These are phyloP conservation scores for Mimosa pudica DNA, from an alignment of 306 rosid genomes.

Conservation along the genomic window DNA sequence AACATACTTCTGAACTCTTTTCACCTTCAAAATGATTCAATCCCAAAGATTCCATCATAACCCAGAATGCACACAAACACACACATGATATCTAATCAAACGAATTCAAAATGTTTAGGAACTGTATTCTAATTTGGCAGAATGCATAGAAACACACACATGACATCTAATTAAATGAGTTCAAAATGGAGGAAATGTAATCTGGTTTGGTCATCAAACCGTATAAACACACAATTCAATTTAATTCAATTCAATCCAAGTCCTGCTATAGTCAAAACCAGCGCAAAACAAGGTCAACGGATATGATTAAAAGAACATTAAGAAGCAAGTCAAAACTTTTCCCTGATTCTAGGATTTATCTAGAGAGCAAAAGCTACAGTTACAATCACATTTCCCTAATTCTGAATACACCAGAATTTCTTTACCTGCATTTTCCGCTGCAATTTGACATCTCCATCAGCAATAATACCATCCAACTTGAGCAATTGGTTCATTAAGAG, in stretches of 20 bases:
- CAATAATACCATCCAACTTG: conserved; percentile 74
- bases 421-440: conserved; percentile 92
- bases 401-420: neutral
- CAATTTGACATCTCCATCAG: conserved; percentile 87
- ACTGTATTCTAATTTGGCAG: neutral
- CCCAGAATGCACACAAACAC: neutral
- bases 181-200: neutral
- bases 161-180: neutral
- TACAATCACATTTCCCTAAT: neutral
- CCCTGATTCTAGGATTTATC: neutral
- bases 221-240: neutral
- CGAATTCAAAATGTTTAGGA: neutral
- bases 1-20: conserved; percentile 84
- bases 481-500: conserved; percentile 82
- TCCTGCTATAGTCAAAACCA: neutral
- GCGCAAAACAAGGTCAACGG: neutral
- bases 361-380: neutral
- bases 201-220: neutral
- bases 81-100: neutral
- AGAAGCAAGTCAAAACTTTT: neutral
- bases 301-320: neutral
- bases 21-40: conserved; percentile 57
- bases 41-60: conserved; percentile 34
- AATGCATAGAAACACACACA: neutral
- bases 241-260: neutral